Base-by-base conservation (phyloP, 2,329 filamentous ascomycete species). In the Blumeria hordei region DNA sequence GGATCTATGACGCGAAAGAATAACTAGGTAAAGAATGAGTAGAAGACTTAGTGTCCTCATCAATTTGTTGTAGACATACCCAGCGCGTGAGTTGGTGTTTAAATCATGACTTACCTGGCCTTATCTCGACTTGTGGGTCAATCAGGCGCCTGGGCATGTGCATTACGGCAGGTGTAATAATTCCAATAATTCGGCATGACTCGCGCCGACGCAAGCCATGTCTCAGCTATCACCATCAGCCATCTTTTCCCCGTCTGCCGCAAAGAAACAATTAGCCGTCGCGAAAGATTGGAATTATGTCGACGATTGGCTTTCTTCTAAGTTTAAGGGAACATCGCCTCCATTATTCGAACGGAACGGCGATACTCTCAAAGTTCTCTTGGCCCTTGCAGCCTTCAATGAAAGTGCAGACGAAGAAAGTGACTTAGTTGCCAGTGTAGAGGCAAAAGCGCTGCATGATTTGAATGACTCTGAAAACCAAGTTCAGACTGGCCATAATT, bases 231-330 rank as follows among this genome's bases (percentile, higher is more conserved):
- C 64, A 6, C 62, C 63, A 6, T 63, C 74, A 11, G 76, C 78
- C 58, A 80, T 83, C 56, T 83, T 83, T 68, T 83, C 80, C 3
- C 80, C 80, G 11, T 80, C 78, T 0, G 70, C 80, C 35, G 78
- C 79, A 54, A 82, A 86, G 57, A 81, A 84, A 58, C 84, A 86
- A 60, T 83, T 85, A 58, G 83, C 84, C 11, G 80, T 84, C 59
- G 85, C 87, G 50, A 88, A 90, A 65, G 88, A 95, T 68, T 96
- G 90, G 90, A 81, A 80, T 55, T 87, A 85, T 60, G 76, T 95
- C 61, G 87, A 93, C 68, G 72, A 73, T 62, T 96, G 90, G 88
- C 77, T 95, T 10, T 72, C 74, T 49, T 74, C 76, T 57, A 84
- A 84, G 64, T 85, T 84, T 61, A 73, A 74, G 47, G 75, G 77